Evolutionary conservation across 208 protist genomes (phyloP).

Genomic region (Acanthamoeba quina): DNA sequence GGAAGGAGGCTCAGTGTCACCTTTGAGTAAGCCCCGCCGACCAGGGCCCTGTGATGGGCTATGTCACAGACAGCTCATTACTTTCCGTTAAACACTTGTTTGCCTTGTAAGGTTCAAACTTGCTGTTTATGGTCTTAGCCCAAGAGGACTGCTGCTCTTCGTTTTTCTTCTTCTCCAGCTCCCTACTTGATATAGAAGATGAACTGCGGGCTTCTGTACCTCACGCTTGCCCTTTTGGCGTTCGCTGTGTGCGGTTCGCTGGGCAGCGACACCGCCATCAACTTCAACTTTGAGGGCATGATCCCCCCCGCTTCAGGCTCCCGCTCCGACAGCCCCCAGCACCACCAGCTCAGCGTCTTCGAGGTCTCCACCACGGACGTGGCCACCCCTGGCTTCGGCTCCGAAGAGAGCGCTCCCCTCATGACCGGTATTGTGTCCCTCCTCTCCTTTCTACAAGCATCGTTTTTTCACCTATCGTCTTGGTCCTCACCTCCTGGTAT

Average conservation of each 20-base stretch:
- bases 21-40: constrained; percentile 65
- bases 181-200: constrained; percentile 40
- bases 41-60: no score
- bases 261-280: neutral
- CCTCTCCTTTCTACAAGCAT: no score
- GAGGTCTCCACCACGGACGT: constrained; percentile 46
- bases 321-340: no score
- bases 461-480: no score
- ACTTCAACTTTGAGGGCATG: constrained; percentile 57
- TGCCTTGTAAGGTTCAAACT: no score
- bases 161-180: no score
- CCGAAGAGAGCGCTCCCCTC: neutral
- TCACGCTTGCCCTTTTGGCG: neutral
- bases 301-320: neutral
- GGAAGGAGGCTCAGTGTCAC: neutral
- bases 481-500: no score
- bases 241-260: neutral
- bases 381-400: neutral
- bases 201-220: neutral
- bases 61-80: no score
- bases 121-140: no score
- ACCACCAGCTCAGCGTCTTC: neutral
- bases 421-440: neutral
- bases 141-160: no score
- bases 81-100: no score